Evolutionary conservation across 352 stramenopile genomes (phyloP), one percentile per base, ranked within the genome.

Genomic region (Phytophthora litchii): DNA sequence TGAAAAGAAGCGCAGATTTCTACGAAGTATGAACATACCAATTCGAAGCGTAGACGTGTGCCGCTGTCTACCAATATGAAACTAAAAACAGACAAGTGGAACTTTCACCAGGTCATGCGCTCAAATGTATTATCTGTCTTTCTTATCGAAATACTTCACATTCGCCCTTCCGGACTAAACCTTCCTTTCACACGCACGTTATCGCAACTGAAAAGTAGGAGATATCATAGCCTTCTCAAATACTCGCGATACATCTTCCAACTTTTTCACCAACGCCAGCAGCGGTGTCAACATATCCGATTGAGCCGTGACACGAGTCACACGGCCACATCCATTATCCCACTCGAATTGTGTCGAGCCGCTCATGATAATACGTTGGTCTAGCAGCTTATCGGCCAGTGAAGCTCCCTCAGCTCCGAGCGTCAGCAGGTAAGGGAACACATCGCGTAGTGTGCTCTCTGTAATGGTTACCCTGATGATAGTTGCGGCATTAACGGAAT

Each of bases 271-370:
- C 0, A 60, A 19, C 8, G 12, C 5, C 2, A 60, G 48, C 32
- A 74, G 52, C 10, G 65, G 59, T 1, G 54, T 57, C 14, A 74
- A 3, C 51, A 74, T 51, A 21, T 74, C 64, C 1, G 56, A 53
- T 19, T 66, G n/a, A 17, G 51, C 55, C 3, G 40, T 51, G 1
- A 70, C 21, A 1, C 42, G 59, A 9, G 32, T 34, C 8, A 69
- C 54, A 5, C 43, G 53, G 10, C 42, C 6, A 21, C 49, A 41
- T 19, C 3, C 36, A 14, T 7, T 14, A 42, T 65, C 34, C 47
- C 47, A 70, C 2, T 60, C 42, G 17, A 70, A 70, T 2, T 37
- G 37, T 0, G 29, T 58, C 1, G 16, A 50, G 1, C 60, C 44
- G 1, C 27, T 31, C 50, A 67, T 68, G 1, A 48, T 34, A 41